Evolutionary conservation across 306 rosid species (phyloP), one percentile per base, ranked within the genome.

Genomic region (Sesbania bispinosa): DNA sequence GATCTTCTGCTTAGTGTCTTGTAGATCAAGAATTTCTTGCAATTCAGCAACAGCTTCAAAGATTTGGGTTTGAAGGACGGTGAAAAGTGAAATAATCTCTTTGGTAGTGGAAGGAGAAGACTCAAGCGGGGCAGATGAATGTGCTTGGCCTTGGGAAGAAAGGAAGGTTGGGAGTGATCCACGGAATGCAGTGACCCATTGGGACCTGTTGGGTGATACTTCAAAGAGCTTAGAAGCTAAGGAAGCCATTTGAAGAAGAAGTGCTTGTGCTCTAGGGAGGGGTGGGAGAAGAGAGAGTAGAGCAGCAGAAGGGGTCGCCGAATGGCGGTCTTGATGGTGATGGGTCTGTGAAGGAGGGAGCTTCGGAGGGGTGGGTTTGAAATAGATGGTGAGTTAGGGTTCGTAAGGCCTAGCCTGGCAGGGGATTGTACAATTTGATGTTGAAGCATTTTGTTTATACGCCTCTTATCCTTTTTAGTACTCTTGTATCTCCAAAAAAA

Each of bases 21-120:
- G 96, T 2, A 88, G 90, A 77, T 90, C 89, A 55, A 90, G 97
- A 75, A 90, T 90, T 55, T 93, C 96, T 69, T 93, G 97, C 79
- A 93, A 97, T 69, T 93, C 94, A 0, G 98, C 89, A 6, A 93
- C 96, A 10, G 96, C 90, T 76, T 93, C 97, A 1, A 82, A 87
- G 60, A 93, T 84, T 58, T 93, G 97, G 65, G 93, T 90, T 58
- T 93, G 98, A 54, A 90, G 89, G 64, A 51, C 41, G 2, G 85
- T 81, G 71, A 90, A 88, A 27, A 77, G 86, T 20, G 90, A 84
- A 38, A 88, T 80, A 13, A 93, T 75, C 43, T 93, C 98, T 76
- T 90, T 93, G 63, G 85, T 61, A 15, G 97, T 23, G 41, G 97
- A 75, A 24, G 91, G 88, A 47, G 88, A 73, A 48, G 92, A 61